A percentile compares a stretch with the other conserved stretches of the same genome.
Conservation (phyloP, 2,329 filamentous ascomycete species). For the Calonectria montana region DNA sequence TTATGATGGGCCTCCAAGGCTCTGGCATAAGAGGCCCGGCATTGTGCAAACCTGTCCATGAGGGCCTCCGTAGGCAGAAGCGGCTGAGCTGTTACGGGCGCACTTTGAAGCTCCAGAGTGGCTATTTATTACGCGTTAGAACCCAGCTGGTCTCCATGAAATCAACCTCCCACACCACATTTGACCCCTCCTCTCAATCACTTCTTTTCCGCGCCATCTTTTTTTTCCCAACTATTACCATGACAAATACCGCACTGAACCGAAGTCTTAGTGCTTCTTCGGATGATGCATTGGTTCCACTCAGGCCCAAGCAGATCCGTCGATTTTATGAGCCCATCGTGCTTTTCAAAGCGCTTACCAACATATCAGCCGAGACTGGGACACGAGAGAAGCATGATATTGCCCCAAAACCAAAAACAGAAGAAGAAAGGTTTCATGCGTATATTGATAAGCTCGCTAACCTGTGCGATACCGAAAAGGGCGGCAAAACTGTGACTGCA, state of each 20-base stretch:
- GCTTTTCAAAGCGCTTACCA: constrained; percentile 38
- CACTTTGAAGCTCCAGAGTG: no score
- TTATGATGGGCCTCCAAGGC: constrained; percentile 39
- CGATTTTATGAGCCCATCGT: constrained; percentile 46
- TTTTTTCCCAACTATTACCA: neutral
- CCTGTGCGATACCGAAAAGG: constrained; percentile 44
- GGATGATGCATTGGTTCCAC: neutral
- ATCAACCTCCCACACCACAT: neutral
- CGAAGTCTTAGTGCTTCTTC: neutral
- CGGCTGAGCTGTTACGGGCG: neutral
- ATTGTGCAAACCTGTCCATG: neutral
- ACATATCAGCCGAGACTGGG: constrained; percentile 26
- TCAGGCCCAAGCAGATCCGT: constrained; percentile 35
- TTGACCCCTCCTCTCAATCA: neutral
- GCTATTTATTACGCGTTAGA: neutral
- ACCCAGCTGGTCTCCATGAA: neutral
- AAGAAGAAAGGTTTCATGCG: constrained; percentile 38
- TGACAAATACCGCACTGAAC: neutral
- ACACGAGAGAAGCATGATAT: constrained; percentile 6
- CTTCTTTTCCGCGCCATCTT: neutral
- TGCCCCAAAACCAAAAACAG: constrained; percentile 1
- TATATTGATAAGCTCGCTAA: constrained; percentile 48
- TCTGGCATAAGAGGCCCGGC: constrained; percentile 16
- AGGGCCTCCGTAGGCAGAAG: neutral
- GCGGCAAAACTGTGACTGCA: constrained; percentile 46